Conservation (phyloP, 1,284 basidiomycete genomes). For the Xerocomus amazonicus region DNA sequence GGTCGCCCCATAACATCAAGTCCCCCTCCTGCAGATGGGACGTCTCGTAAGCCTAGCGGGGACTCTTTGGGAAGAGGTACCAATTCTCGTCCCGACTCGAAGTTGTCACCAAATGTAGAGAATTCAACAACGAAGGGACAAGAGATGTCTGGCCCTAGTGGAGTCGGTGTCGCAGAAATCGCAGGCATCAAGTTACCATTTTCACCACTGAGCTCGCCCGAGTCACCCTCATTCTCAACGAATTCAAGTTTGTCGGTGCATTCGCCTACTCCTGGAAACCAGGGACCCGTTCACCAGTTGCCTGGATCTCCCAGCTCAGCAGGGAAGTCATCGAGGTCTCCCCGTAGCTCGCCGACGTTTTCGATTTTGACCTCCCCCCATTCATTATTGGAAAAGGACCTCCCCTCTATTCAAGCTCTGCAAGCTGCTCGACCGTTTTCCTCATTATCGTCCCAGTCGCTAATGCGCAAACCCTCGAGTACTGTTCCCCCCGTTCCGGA, state of each 20-base stretch:
- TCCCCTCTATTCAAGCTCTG: conserved; percentile 32
- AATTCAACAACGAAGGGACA: conserved; percentile 22
- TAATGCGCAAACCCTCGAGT: conserved; percentile 11
- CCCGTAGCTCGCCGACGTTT: conserved; percentile 33
- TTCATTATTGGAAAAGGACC: conserved; percentile 35
- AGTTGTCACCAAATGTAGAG: conserved; percentile 30
- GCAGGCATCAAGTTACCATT: conserved; percentile 33
- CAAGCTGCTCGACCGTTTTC: conserved; percentile 16
- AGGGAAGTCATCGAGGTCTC: conserved; percentile 19
- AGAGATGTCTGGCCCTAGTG: conserved; percentile 20
- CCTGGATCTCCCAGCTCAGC: conserved; percentile 15
- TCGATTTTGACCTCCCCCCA: conserved; percentile 46
- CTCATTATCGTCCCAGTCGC: conserved; percentile 11
- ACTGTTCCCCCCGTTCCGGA: conserved; percentile 31
- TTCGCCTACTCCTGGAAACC: conserved; percentile 17
- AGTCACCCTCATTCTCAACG: conserved; percentile 33
- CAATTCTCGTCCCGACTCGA: conserved; percentile 36
- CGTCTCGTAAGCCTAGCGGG: conserved; percentile 28
- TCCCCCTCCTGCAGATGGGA: conserved; percentile 18
- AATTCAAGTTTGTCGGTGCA: conserved; percentile 29
- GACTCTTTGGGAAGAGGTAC: conserved; percentile 29
- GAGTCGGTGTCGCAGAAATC: conserved; percentile 20
- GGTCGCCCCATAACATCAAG: conserved; percentile 17
- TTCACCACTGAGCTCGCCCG: conserved; percentile 29
- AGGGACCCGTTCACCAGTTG: conserved; percentile 11